Evolutionary conservation across 2,329 filamentous ascomycete genomes (phyloP), one percentile per base, ranked within the genome.

Genomic region (Laburnicola sp.): DNA sequence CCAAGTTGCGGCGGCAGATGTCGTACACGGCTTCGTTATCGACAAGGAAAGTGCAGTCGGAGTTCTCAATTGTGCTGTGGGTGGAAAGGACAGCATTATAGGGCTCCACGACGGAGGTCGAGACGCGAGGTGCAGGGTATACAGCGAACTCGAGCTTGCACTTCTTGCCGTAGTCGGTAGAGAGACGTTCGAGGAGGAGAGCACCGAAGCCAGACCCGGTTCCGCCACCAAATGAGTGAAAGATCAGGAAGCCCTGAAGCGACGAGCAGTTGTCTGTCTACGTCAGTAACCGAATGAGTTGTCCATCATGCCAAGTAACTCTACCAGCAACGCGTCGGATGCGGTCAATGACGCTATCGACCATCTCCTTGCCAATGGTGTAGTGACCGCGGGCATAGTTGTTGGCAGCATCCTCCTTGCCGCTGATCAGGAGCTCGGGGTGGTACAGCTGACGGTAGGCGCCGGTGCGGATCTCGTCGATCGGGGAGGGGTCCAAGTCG

Each of bases 341-440:
- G 63, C 83, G 82, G 66, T 88, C 85, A 67, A 88, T 82, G 66
- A 88, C 86, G 63, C 75, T 81, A 71, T 88, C 86, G 48, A 87
- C 82, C 82, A 87, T 85, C 78, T 88, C 86, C 80, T 88, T 88
- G 76, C 86, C 86, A 64, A 88, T 85, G 63, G 86, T 88, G 76
- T 89, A 88, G 77, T 89, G 86, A 51, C 86, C 86, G 77, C 86
- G 86, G 62, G 86, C 86, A 68, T 88, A 89, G 80, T 89, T 89
- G 78, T 88, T 88, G 76, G 86, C 85, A 52, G 86, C 86, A 81
- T 88, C 86, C 74, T 88, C 86, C 80, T 88, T 88, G 75, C 86
- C 86, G 73, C 82, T 88, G 70, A 88, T 84, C 69, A 88, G 75
- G 63, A 86, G 79, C 78, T 88, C 86, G 39, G 86, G 86, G 76